Conservation (phyloP, 2,329 filamentous ascomycete species). For the Mycosphaerella sp. region DNA sequence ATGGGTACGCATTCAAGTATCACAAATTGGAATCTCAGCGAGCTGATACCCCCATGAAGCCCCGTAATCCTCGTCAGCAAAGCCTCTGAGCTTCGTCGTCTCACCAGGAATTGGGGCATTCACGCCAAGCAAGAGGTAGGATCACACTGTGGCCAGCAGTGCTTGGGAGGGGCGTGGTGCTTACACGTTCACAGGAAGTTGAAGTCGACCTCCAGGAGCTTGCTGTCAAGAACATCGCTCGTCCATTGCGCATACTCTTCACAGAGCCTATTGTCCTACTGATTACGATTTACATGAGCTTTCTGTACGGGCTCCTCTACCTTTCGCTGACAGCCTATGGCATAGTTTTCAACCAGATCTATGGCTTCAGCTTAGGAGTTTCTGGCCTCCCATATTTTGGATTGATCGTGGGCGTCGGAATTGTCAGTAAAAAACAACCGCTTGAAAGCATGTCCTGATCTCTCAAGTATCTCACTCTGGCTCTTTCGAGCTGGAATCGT, state of each 20-base stretch:
- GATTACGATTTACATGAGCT: slow-evolving; percentile 39
- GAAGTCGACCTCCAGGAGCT: slow-evolving; percentile 35
- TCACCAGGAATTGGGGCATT: slow-evolving; percentile 38
- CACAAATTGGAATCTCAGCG: not conserved
- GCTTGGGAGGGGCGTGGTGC: too few relatives aligned
- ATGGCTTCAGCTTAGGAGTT: slow-evolving; percentile 62
- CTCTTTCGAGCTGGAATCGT: too few relatives aligned
- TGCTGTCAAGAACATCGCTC: slow-evolving; percentile 32
- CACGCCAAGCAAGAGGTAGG: slow-evolving; percentile 42
- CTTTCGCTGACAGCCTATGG: slow-evolving; percentile 81
- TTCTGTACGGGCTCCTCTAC: slow-evolving; percentile 46
- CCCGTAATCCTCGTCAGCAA: slow-evolving; percentile 38
- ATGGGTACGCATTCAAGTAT: slow-evolving; percentile 20
- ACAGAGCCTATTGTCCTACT: slow-evolving; percentile 46
- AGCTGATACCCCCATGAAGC: not conserved
- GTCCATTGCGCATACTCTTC: slow-evolving; percentile 44
- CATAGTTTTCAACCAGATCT: slow-evolving; percentile 66
- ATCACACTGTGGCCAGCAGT: too few relatives aligned
- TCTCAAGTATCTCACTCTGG: too few relatives aligned
- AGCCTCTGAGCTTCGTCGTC: slow-evolving; percentile 34
- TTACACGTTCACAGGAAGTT: slow-evolving; percentile 24
- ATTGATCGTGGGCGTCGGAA: slow-evolving; percentile 43
- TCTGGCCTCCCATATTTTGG: slow-evolving; percentile 78
- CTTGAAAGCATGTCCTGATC: too few relatives aligned
- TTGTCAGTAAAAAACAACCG: not conserved